Percentiles rank a stretch among this genome's conserved stretches.
phyloP scores from a whole-genome alignment of 2,329 filamentous ascomycete genomes.

The Talaromyces sp. region DNA sequence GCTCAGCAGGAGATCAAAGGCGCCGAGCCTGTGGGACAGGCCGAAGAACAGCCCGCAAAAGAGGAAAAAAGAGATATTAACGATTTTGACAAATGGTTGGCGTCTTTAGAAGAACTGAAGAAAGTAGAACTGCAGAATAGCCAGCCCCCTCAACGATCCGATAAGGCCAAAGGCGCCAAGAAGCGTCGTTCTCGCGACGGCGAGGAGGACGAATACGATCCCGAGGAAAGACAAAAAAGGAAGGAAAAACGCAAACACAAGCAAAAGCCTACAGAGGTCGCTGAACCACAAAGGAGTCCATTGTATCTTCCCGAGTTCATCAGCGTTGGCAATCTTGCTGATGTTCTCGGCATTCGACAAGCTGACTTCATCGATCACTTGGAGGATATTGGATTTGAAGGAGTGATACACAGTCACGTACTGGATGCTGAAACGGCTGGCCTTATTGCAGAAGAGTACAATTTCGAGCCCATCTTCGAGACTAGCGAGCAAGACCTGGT shows the following conservation, averaged over 20 bases:
- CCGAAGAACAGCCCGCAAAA: background rate
- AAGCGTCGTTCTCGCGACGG: background rate
- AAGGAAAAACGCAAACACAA: slow-evolving; percentile 32
- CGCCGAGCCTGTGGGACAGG: background rate
- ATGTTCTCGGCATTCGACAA: slow-evolving; percentile 66
- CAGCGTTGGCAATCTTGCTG: slow-evolving; percentile 76
- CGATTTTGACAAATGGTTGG: slow-evolving; percentile 17
- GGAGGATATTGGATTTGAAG: slow-evolving; percentile 83
- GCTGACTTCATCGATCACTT: slow-evolving; percentile 72
- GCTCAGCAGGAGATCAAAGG: slow-evolving; percentile 8
- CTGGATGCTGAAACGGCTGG: slow-evolving; percentile 88
- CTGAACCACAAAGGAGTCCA: slow-evolving; percentile 48
- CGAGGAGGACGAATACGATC: slow-evolving; percentile 35
- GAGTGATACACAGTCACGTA: slow-evolving; percentile 75
- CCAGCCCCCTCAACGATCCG: background rate
- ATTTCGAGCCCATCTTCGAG: slow-evolving; percentile 79
- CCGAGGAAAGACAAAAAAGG: slow-evolving; percentile 33
- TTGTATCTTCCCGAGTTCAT: slow-evolving; percentile 89
- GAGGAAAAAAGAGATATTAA: slow-evolving; percentile 19
- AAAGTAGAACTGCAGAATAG: background rate
- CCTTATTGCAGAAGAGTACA: slow-evolving; percentile 86
- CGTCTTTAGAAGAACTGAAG: slow-evolving; percentile 5
- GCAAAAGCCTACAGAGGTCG: slow-evolving; percentile 39
- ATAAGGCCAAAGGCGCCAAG: background rate
- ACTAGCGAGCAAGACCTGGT: slow-evolving; percentile 65